A percentile compares a stretch with the other conserved stretches of the same genome.
These are phyloP conservation scores for Rhizopogon vinicolor DNA, from an alignment of 768 basidiomycete species.

Conservation along the genomic window DNA sequence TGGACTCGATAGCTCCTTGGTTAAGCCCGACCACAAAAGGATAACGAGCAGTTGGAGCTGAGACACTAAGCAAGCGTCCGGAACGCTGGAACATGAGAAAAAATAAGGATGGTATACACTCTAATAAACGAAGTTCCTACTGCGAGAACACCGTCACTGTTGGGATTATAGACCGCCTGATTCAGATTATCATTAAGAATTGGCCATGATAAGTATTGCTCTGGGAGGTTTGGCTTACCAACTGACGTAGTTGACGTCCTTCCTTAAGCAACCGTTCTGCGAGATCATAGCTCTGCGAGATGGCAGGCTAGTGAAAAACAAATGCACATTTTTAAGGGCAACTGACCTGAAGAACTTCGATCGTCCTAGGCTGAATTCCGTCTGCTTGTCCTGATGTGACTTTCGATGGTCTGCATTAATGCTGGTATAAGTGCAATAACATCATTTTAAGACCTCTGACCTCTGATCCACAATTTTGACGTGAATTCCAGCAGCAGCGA, in stretches of 20 bases:
- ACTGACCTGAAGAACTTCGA: conserved; percentile 46
- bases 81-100: conserved; percentile 41
- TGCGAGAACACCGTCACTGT: conserved; percentile 53
- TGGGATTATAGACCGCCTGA: conserved; percentile 75
- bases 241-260: conserved; percentile 64
- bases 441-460: conserved; percentile 15
- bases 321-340: background rate
- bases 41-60: conserved; percentile 57
- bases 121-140: conserved; percentile 25
- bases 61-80: conserved; percentile 56
- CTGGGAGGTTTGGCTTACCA: conserved; percentile 36
- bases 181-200: background rate
- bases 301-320: background rate
- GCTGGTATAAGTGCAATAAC: background rate
- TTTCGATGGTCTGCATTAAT: conserved; percentile 29
- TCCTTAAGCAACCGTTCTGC: conserved; percentile 58
- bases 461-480: conserved; percentile 46
- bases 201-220: background rate
- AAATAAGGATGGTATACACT: background rate
- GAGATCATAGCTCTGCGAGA: conserved; percentile 66
- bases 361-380: conserved; percentile 50
- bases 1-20: conserved; percentile 36
- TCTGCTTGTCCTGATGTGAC: conserved; percentile 49
- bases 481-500: conserved; percentile 38
- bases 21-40: conserved; percentile 59